Conservation (phyloP, 2,329 filamentous ascomycete species). For the Paecilomyces variotii region DNA sequence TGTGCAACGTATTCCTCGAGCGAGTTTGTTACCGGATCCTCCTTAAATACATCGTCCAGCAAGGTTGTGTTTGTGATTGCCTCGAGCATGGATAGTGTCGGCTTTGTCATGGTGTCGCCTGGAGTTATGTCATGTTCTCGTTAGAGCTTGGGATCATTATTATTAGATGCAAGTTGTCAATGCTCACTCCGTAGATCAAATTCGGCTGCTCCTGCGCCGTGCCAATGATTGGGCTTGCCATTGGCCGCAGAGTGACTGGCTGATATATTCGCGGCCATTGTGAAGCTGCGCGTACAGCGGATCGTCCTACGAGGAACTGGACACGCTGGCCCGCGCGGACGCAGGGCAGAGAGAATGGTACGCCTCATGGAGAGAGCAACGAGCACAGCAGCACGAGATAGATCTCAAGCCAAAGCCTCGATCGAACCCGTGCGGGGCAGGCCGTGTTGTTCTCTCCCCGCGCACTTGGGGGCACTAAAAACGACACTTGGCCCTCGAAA, state of each 20-base stretch:
- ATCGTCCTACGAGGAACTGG: slow-evolving; percentile 4
- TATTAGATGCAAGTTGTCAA: background rate
- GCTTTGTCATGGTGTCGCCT: slow-evolving; percentile 67
- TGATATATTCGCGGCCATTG: slow-evolving; percentile 14
- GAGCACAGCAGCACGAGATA: background rate
- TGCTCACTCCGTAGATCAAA: slow-evolving; percentile 48
- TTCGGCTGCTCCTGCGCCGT: slow-evolving; percentile 44
- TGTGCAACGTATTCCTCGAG: slow-evolving; percentile 68
- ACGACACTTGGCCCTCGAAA: too few species aligned
- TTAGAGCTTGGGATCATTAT: background rate
- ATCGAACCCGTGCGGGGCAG: background rate
- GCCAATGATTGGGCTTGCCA: slow-evolving; percentile 25
- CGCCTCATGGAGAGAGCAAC: slow-evolving; percentile 4
- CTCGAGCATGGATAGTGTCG: slow-evolving; percentile 70
- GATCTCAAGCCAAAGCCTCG: background rate
- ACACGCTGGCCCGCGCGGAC: background rate
- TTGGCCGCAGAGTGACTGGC: slow-evolving; percentile 10
- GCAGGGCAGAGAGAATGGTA: slow-evolving; percentile 7
- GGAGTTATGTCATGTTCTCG: background rate
- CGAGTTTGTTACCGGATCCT: slow-evolving; percentile 68
- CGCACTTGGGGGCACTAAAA: background rate
- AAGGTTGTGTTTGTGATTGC: slow-evolving; percentile 69
- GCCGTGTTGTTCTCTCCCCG: background rate
- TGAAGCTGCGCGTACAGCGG: slow-evolving; percentile 5
- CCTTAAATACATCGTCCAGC: slow-evolving; percentile 73